Evolutionary conservation across 1,139 yeast genomes (phyloP).

Genomic region (Blastobotrys illinoisensis): DNA sequence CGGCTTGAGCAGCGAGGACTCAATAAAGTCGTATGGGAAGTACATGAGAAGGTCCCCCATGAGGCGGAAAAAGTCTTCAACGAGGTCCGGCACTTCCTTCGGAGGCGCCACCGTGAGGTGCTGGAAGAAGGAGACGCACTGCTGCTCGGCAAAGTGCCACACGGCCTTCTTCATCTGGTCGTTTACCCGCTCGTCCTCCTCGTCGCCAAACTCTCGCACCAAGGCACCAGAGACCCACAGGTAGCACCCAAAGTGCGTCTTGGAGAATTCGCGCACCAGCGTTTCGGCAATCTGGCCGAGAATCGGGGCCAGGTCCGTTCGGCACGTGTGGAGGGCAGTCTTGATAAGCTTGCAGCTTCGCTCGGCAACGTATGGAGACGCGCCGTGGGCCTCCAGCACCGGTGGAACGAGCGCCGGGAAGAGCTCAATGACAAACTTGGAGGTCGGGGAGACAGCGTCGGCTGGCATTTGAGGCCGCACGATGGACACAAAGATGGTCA

Average conservation of each 20-base stretch:
- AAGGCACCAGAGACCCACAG: conserved; percentile 87
- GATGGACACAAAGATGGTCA: conserved; percentile 64
- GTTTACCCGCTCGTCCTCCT: conserved; percentile 40
- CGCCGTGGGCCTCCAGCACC: conserved; percentile 50
- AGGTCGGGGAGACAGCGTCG: conserved; percentile 40
- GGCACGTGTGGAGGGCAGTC: conserved; percentile 61
- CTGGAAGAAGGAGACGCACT: conserved; percentile 40
- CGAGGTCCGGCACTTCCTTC: conserved; percentile 59
- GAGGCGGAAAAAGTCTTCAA: conserved; percentile 88
- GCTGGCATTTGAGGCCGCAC: conserved; percentile 35
- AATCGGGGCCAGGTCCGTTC: conserved; percentile 56
- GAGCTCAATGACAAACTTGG: conserved; percentile 50
- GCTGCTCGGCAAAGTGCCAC: conserved; percentile 48
- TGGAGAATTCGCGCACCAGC: conserved; percentile 61
- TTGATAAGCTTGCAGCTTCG: conserved; percentile 65
- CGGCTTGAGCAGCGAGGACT: conserved; percentile 51
- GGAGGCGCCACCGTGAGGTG: conserved; percentile 29
- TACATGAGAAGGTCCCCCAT: conserved; percentile 73
- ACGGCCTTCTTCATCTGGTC: conserved; percentile 38
- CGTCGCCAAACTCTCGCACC: conserved; percentile 73
- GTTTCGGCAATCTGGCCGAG: conserved; percentile 59
- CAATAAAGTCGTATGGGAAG: conserved; percentile 62
- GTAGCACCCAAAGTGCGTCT: conserved; percentile 72
- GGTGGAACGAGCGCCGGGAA: conserved; percentile 51
- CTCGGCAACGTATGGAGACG: conserved; percentile 61